phyloP scores from a whole-genome alignment of 2,329 filamentous ascomycete genomes.

The Arthrobotrys pseudoclavata region DNA sequence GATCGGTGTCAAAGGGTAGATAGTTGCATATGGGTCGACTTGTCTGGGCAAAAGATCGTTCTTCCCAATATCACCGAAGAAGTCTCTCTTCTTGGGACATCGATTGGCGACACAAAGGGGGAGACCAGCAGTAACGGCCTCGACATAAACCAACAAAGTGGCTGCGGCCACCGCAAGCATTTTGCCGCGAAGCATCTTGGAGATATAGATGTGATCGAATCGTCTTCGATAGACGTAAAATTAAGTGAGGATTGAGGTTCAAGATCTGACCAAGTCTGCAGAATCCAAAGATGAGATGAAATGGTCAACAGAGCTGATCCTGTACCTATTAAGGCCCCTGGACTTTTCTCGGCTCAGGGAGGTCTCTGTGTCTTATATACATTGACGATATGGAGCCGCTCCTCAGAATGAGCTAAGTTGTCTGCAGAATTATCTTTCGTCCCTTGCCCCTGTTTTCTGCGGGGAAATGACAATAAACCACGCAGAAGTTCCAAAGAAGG shows the following conservation, averaged over 20 bases:
- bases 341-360: conserved; percentile 51
- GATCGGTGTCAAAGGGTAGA: conserved; percentile 54
- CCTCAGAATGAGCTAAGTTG: conserved; percentile 36
- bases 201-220: conserved; percentile 5
- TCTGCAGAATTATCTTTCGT: conserved; percentile 55
- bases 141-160: conserved; percentile 29
- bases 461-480: conserved; percentile 61
- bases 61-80: conserved; percentile 51
- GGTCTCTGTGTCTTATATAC: conserved; percentile 58
- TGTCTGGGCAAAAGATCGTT: conserved; percentile 46
- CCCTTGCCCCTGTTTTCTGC: conserved; percentile 58
- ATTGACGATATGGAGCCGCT: conserved; percentile 48
- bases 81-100: conserved; percentile 56
- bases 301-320: conserved; percentile 56
- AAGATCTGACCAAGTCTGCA: conserved; percentile 40
- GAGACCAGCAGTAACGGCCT: conserved; percentile 37
- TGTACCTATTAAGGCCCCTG: conserved; percentile 56
- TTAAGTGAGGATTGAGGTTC: conserved; percentile 28
- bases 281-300: conserved; percentile 56
- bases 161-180: conserved; percentile 32
- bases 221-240: conserved; percentile 24
- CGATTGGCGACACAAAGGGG: conserved; percentile 57
- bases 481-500: conserved; percentile 53
- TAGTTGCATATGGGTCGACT: conserved; percentile 52
- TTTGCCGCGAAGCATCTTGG: conserved; percentile 41